Evolutionary conservation across 306 rosid species (phyloP), one percentile per base, ranked within the genome.

Genomic region (Rubus idaeus): DNA sequence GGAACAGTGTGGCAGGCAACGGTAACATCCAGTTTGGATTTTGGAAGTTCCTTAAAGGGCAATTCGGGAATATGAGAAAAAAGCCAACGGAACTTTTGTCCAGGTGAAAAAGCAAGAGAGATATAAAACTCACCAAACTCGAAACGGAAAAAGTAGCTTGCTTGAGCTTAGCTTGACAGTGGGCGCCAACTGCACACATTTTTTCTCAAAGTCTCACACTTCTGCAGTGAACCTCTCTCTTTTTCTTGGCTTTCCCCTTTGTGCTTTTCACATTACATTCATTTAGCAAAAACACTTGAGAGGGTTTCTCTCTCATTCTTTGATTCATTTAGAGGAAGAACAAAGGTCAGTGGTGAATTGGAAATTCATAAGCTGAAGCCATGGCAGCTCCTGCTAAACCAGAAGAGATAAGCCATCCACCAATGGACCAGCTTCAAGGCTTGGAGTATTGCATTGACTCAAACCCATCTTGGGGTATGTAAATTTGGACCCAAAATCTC

Each of bases 361-460:
- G 35, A 30, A 30, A 30, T 1, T 30, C 57, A 75, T 30, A 37
- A 41, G 17, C 47, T 37, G 14, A n/a, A 84, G 82, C 68, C 74
- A 94, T 94, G 98, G 96, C 80, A 78, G 80, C 90, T 81, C 82
- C 90, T 42, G 47, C 26, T 71, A 91, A 90, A 85, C 84, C 88
- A 81, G 97, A 95, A 62, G 99, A 89, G 84, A 90, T 92, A 77
- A 87, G 87, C 81, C 97, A 92, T 79, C 89, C 91, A 41, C 93
- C 99, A 65, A 87, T 91, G 98, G 97, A 96, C 84, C 99, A 96
- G 78, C 99, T 96, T 84, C 98, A 91, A 83, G 99, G 99, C 84
- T 77, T 96, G 46, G 99, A 96, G 89, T 96, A 92, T 79, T 88
- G 99, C 70, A 96, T 96, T 65, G 99, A 96, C 71, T 89, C 99